These are phyloP conservation scores for Acorus gramineus DNA, from an alignment of 106 monocot species.

Conservation along the genomic window DNA sequence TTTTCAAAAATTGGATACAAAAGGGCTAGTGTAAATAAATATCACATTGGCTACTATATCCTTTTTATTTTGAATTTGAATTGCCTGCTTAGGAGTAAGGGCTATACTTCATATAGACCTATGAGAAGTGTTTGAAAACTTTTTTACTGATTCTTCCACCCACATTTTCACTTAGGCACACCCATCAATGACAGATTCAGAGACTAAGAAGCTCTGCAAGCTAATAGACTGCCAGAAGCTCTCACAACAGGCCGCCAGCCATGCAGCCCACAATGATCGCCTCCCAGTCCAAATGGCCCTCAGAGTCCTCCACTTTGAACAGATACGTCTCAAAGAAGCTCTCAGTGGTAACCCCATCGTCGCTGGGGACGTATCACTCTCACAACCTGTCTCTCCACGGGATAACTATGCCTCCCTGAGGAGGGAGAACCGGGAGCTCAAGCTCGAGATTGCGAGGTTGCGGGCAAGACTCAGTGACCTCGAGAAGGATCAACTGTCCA, in stretches of 20 bases:
- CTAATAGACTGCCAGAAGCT: slow-evolving; percentile 88
- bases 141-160: not conserved
- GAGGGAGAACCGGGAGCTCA: slow-evolving; percentile 86
- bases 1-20: too few species aligned
- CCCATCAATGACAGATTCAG: slow-evolving; percentile 73
- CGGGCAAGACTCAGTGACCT: slow-evolving; percentile 66
- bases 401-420: slow-evolving; percentile 86
- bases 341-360: slow-evolving; percentile 20
- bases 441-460: slow-evolving; percentile 81
- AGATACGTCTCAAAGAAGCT: slow-evolving; percentile 69
- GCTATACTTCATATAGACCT: too few species aligned
- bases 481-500: slow-evolving; percentile 76
- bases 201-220: slow-evolving; percentile 77
- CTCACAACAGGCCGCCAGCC: slow-evolving; percentile 77
- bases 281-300: slow-evolving; percentile 76
- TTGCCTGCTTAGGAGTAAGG: too few species aligned
- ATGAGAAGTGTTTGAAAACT: too few species aligned
- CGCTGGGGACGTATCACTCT: slow-evolving; percentile 23
- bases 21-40: too few species aligned
- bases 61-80: too few species aligned
- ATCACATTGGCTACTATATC: too few species aligned
- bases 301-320: slow-evolving; percentile 78
- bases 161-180: slow-evolving; percentile 45
- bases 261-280: slow-evolving; percentile 88
- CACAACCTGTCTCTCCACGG: slow-evolving; percentile 73